A percentile compares a stretch with the other conserved stretches of the same genome.
phyloP scores from a whole-genome alignment of 2,329 filamentous ascomycete species.

The Penicillium verrucosum region DNA sequence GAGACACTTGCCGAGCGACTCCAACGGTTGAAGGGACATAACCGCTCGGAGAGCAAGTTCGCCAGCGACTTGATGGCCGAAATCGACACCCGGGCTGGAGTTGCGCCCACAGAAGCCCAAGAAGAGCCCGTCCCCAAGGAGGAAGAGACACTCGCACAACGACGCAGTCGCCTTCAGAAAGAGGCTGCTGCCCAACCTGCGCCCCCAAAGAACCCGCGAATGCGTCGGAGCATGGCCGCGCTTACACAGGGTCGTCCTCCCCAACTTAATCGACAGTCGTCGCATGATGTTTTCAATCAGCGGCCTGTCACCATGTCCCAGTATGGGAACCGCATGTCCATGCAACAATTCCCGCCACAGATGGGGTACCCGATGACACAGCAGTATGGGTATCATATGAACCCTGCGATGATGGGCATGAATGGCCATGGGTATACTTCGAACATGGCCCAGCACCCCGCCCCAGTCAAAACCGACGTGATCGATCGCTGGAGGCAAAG shows the following conservation, averaged over 20 bases:
- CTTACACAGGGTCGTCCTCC: conserved; percentile 55
- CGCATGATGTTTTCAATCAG: conserved; percentile 19
- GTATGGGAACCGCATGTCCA: conserved; percentile 29
- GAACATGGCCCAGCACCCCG: conserved; percentile 33
- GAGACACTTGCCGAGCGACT: conserved; percentile 48
- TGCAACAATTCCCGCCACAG: conserved; percentile 28
- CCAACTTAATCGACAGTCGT: conserved; percentile 29
- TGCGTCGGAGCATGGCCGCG: conserved; percentile 47
- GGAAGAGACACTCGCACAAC: conserved; percentile 48
- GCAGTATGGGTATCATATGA: conserved; percentile 28
- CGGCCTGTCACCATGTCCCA: conserved; percentile 18
- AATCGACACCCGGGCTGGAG: conserved; percentile 33
- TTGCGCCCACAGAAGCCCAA: conserved; percentile 23
- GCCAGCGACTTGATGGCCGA: conserved; percentile 43
- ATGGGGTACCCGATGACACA: conserved; percentile 20
- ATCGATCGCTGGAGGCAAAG: conserved; percentile 60
- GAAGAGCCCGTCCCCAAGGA: conserved; percentile 21
- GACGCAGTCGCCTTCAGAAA: conserved; percentile 45
- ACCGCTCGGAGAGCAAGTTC: conserved; percentile 41
- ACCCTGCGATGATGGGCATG: conserved; percentile 28
- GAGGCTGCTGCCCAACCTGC: conserved; percentile 30
- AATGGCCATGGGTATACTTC: conserved; percentile 28
- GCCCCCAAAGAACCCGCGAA: conserved; percentile 27
- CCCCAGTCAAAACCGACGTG: conserved; percentile 52
- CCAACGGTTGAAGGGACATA: conserved; percentile 39